Base-by-base conservation (phyloP, 345 rosid genomes). In the Sonneratia caseolaris region DNA sequence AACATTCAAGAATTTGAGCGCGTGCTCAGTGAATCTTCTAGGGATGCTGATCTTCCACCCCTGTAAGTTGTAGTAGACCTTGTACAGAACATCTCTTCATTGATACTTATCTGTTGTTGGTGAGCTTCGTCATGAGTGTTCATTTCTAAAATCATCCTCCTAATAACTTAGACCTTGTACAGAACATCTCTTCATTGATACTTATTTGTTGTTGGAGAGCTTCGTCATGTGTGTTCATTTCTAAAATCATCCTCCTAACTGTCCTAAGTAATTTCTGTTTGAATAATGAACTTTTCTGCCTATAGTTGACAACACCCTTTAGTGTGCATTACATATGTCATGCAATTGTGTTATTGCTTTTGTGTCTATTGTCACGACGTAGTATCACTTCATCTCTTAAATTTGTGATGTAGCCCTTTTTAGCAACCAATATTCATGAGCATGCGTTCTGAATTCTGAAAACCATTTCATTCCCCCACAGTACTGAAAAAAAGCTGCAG, bases 1-100 rank as follows among this genome's bases (percentile, higher is more conserved):
- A 92, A 86, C 76, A 95, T 95, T 79, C 99, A 92, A 88, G 98
- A 92, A 69, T 72, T 95, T 62, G 99, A 95, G 89, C 91, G 83
- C 40, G 74, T 95, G 79, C 84, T 95, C 69, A 95, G 96, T 81
- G 98, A 89, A 82, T 82, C 92, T 78, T 78, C 92, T n/a, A 88
- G 85, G 36, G 99, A 95, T 79, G 75, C 82, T 71, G 90, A 89
- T 81, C 96, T 95, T 81, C 96, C 96, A 64, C 84, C 84, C 49
- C 86, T 70, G 98, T 95, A 89, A 86, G 98, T 90, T 45, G 24
- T 49, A 56, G 43, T 42, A 27, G 32, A 27, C 32, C 32, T 0
- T 27, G 32, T 27, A 27, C 32, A 27, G 32, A 27, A 27, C 32
- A 27, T 27, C 32, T 27, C 32, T 27, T 27, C 32, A 27, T 27